Evolutionary conservation across 257 asterid genomes (phyloP).

Genomic region (Forsythia suspensa): DNA sequence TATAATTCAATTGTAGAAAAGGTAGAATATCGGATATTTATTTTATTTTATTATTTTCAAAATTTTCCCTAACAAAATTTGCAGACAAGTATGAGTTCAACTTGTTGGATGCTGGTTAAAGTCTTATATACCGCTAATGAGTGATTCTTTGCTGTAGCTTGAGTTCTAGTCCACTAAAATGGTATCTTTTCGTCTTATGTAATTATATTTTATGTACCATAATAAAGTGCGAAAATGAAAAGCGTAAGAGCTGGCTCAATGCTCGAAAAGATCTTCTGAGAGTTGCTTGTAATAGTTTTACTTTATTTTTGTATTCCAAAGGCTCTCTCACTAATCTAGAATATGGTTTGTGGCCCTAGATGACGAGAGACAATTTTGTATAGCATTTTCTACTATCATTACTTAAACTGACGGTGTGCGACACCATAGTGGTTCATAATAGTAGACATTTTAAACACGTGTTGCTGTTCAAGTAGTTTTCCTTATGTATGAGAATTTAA

Average conservation of each 20-base stretch:
- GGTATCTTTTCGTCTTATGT: background rate
- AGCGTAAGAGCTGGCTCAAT: background rate
- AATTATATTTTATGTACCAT: background rate
- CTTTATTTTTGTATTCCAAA: background rate
- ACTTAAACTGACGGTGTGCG: background rate
- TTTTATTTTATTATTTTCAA: background rate
- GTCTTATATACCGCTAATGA: background rate
- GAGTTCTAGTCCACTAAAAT: background rate
- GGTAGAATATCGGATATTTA: background rate
- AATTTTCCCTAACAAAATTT: background rate
- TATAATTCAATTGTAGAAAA: background rate
- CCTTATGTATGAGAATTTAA: background rate
- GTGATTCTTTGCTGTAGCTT: background rate
- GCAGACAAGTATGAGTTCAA: background rate
- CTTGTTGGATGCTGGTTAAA: background rate
- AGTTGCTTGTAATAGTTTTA: background rate
- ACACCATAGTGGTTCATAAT: background rate
- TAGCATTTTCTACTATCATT: background rate
- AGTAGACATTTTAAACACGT: background rate
- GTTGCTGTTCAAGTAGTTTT: background rate
- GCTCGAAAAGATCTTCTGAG: background rate
- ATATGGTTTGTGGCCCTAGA: background rate
- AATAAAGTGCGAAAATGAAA: background rate
- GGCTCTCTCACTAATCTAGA: background rate
- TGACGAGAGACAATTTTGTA: background rate